Base-by-base conservation (phyloP, 1,139 yeast genomes). In the Lodderomyces margitis region DNA sequence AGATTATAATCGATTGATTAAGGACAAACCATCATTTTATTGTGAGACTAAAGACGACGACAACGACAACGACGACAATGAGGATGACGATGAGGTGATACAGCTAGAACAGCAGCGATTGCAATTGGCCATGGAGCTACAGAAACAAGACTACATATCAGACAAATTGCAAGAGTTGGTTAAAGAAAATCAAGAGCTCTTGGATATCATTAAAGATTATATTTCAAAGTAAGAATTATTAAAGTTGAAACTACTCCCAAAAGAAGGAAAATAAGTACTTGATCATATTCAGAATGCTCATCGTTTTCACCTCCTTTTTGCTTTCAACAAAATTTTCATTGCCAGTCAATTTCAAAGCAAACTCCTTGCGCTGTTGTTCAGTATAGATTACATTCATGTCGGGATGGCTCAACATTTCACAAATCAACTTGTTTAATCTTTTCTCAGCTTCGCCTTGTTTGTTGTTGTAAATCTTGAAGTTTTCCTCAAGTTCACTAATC, bases 401-500 rank as follows among this genome's bases (percentile, higher is more conserved):
- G 9, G 56, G 52, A 64, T 67, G 72, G 24, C 47, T 48, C 16
- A 69, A 61, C 52, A 56, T 75, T 56, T 56, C 74, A 62, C 50
- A 63, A 40, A 55, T 72, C 64, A 70, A 53, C 7, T 46, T 49
- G 7, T 51, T 46, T 28, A 59, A 39, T 68, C 66, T 17, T 59
- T 60, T 38, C 59, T 54, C 31, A 69, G 49, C 45, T 62, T 65
- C 28, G 76, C 61, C 41, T 78, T 74, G 32, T 11, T 15, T 28
- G 19, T 15, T 28, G 32, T 12, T 28, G 47, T 85, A 74, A 42
- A 69, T 58, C 44, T 49, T 66, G 50, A 70, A 59, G 43, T 83
- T 78, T 32, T 85, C 88, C 50, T 87, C 95, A 20, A 89, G 82
- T 56, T 92, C 98, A 43, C 81, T 78, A 43, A 91, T 76, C 52